These are phyloP conservation scores for Solidago caesia DNA, from an alignment of 129 eudicot species.

Conservation along the genomic window DNA sequence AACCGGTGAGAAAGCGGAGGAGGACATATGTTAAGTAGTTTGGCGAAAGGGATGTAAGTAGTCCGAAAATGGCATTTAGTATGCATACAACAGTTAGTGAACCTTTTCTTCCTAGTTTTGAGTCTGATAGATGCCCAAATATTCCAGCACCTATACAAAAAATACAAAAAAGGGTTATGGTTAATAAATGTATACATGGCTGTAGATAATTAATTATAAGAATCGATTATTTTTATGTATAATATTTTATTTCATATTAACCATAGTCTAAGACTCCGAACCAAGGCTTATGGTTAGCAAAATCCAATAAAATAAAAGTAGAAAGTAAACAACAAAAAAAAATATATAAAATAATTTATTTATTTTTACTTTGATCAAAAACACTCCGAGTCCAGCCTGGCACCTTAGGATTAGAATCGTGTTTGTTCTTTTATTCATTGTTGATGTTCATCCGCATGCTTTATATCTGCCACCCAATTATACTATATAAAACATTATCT, in stretches of 20 bases:
- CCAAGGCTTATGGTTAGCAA: no score
- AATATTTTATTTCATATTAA: no score
- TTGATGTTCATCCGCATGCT: slow-evolving; percentile 14
- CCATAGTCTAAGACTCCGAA: no score
- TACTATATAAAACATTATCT: no score
- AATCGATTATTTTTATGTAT: neutral
- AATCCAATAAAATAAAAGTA: neutral
- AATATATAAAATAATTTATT: neutral
- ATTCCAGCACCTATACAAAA: slow-evolving; percentile 80
- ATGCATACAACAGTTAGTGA: slow-evolving; percentile 65
- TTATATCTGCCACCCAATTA: neutral
- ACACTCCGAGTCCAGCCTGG: slow-evolving; percentile 10
- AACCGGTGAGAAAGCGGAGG: slow-evolving; percentile 76
- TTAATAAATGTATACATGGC: neutral
- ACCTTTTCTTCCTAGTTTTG: slow-evolving; percentile 83
- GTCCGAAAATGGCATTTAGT: slow-evolving; percentile 66
- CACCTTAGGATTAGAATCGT: slow-evolving; percentile 20
- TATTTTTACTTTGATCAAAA: neutral
- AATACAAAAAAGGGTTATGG: neutral
- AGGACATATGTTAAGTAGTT: slow-evolving; percentile 66
- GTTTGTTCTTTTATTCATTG: neutral
- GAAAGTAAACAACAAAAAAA: neutral
- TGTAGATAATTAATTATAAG: neutral
- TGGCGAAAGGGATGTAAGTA: slow-evolving; percentile 75
- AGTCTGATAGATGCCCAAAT: slow-evolving; percentile 95